phyloP scores from a whole-genome alignment of 75 land plant genomes.

The Pinus albicaulis region DNA sequence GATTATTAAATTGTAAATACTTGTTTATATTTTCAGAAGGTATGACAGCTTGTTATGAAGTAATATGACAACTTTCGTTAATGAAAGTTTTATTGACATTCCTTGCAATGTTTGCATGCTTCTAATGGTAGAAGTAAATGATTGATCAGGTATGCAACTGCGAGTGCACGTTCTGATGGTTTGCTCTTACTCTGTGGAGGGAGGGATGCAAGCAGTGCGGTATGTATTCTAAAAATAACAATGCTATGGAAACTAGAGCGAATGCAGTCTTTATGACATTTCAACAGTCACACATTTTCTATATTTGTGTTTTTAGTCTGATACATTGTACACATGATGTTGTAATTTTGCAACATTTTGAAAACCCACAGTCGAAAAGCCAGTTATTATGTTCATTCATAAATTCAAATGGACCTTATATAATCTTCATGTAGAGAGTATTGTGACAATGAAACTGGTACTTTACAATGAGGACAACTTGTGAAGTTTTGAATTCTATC shows the following conservation, averaged over 20 bases:
- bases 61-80: background rate
- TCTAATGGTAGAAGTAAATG: background rate
- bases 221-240: slow-evolving; percentile 22
- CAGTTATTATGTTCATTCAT: too few species aligned
- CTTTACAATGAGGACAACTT: too few species aligned
- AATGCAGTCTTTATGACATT: background rate
- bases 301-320: background rate
- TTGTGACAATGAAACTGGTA: too few species aligned
- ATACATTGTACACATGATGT: background rate
- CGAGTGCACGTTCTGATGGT: slow-evolving; percentile 90
- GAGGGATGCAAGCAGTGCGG: slow-evolving; percentile 86
- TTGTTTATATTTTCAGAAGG: background rate
- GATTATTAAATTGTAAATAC: background rate
- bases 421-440: too few species aligned
- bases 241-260: background rate
- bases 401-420: too few species aligned
- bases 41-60: background rate
- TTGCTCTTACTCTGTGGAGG: slow-evolving; percentile 85
- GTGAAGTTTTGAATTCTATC: too few species aligned
- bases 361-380: background rate
- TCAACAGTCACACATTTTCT: background rate
- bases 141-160: slow-evolving; percentile 79
- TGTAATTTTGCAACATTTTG: background rate
- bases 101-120: background rate
- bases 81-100: background rate